Evolutionary conservation across 495 filamentous ascomycete genomes (phyloP).

Genomic region (Hypoxylon lienhwacheense): DNA sequence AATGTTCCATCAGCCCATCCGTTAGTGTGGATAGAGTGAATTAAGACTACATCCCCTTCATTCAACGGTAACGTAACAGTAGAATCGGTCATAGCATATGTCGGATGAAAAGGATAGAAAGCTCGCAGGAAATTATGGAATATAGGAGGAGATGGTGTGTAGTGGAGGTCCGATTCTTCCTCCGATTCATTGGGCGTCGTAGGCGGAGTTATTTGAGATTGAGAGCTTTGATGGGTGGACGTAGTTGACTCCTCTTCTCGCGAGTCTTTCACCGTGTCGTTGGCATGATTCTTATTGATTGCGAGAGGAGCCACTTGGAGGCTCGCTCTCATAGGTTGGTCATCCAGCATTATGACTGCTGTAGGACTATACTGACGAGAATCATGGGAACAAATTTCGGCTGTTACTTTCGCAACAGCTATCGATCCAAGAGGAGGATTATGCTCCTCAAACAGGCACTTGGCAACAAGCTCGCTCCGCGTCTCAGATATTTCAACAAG

Average conservation of each 20-base stretch:
- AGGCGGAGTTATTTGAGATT: conserved; percentile 71
- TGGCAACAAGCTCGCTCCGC: conserved; percentile 1
- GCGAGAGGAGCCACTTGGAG: conserved; percentile 73
- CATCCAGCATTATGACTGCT: conserved; percentile 56
- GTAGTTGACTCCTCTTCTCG: conserved; percentile 40
- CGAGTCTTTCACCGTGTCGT: conserved; percentile 48
- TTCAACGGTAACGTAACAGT: conserved; percentile 88
- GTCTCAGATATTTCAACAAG: conserved; percentile 2
- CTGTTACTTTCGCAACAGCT: conserved; percentile 36
- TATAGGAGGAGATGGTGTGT: conserved; percentile 55
- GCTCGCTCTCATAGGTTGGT: conserved; percentile 57
- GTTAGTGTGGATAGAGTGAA: conserved; percentile 97
- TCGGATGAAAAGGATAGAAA: conserved; percentile 91
- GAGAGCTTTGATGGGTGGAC: conserved; percentile 48
- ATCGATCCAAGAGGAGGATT: conserved; percentile 17
- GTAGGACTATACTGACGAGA: conserved; percentile 27
- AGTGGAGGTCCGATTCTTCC: conserved; percentile 56
- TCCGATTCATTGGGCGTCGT: conserved; percentile 67
- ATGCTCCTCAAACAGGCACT: conserved; percentile 9
- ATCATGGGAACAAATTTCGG: conserved; percentile 44
- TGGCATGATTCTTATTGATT: conserved; percentile 64
- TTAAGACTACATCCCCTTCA: conserved; percentile 86
- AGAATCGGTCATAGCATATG: conserved; percentile 63
- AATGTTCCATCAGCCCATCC: conserved; percentile 99
- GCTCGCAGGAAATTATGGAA: conserved; percentile 96